Evolutionary conservation across 495 filamentous ascomycete species (phyloP).

Genomic region (Hypoxylon perforatum): DNA sequence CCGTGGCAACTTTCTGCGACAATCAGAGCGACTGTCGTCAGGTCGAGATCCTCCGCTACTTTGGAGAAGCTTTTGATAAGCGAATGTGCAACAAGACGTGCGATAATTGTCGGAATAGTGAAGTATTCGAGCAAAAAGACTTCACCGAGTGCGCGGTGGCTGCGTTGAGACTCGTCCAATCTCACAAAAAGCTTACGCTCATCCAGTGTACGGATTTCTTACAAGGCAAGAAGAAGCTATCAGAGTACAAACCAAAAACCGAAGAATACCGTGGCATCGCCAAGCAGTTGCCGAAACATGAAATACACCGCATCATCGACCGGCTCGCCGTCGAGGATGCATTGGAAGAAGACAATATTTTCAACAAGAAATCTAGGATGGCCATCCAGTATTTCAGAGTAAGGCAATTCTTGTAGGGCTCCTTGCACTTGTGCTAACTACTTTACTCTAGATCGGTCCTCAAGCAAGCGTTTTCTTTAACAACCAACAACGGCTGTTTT

Average conservation of each 20-base stretch:
- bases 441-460: constrained; percentile 56
- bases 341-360: constrained; percentile 60
- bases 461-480: constrained; percentile 44
- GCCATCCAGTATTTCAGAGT: constrained; percentile 54
- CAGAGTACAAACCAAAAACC: constrained; percentile 44
- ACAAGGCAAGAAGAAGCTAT: constrained; percentile 55
- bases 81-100: constrained; percentile 78
- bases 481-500: constrained; percentile 41
- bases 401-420: constrained; percentile 51
- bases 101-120: constrained; percentile 82
- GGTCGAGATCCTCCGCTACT: constrained; percentile 89
- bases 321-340: constrained; percentile 53
- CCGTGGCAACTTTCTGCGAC: constrained; percentile 87
- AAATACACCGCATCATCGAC: constrained; percentile 62
- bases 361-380: constrained; percentile 47
- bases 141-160: constrained; percentile 77
- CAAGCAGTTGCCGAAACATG: constrained; percentile 57
- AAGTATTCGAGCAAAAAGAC: constrained; percentile 74
- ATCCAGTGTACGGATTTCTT: constrained; percentile 63
- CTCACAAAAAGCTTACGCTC: constrained; percentile 62
- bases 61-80: constrained; percentile 81
- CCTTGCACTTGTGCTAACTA: constrained; percentile 59
- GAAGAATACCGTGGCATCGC: constrained; percentile 57
- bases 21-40: constrained; percentile 87
- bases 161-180: constrained; percentile 72